Percentiles rank a stretch among this genome's conserved stretches.
phyloP scores from a whole-genome alignment of 73 alveolate species.

The Paramecium sonneborni region DNA sequence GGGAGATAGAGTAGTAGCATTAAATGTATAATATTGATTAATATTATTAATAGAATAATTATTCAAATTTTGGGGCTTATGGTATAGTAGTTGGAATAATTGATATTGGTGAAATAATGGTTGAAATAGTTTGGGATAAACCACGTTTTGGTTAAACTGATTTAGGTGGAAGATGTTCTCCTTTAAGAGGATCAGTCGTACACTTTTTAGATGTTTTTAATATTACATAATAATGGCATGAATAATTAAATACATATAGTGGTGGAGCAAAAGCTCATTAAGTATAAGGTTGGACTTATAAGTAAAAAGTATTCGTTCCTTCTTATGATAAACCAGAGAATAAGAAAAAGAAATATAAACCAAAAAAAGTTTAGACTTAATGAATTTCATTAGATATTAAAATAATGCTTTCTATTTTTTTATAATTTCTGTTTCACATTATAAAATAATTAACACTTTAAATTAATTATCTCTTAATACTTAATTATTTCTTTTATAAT shows the following conservation, averaged over 20 bases:
- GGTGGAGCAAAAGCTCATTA: not conserved
- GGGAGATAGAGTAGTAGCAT: slow-evolving; percentile 54
- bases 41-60: not conserved
- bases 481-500: not conserved
- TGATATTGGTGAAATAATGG: not conserved
- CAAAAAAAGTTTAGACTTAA: not conserved
- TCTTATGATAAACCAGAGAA: slow-evolving; percentile 16
- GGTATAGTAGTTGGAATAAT: slow-evolving; percentile 36
- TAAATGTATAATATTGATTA: not conserved
- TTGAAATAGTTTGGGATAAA: slow-evolving; percentile 31
- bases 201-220: slow-evolving; percentile 4
- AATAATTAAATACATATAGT: not conserved
- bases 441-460: not conserved
- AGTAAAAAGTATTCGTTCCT: slow-evolving; percentile 13
- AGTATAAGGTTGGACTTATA: not conserved
- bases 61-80: slow-evolving; percentile 10
- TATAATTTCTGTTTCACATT: not conserved
- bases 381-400: not conserved
- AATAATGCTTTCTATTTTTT: not conserved
- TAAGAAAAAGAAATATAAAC: not conserved
- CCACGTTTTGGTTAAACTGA: slow-evolving; percentile 17
- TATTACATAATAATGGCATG: not conserved
- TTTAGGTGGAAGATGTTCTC: slow-evolving; percentile 33
- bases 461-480: not conserved
- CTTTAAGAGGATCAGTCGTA: slow-evolving; percentile 37